phyloP scores from a whole-genome alignment of 768 basidiomycete genomes.

The Auriscalpium orientale region DNA sequence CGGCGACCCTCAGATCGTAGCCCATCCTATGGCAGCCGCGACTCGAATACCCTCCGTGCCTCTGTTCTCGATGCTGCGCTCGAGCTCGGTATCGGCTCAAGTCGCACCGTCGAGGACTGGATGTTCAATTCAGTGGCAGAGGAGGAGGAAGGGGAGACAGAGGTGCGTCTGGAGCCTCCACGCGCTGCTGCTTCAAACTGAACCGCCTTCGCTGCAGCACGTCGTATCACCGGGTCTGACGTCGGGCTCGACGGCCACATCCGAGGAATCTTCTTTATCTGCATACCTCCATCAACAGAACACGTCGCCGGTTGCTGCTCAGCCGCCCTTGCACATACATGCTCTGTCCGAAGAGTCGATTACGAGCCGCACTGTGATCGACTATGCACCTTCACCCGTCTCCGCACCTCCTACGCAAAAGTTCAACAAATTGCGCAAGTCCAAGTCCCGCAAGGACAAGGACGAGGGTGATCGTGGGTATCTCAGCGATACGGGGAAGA shows the following conservation, averaged over 20 bases:
- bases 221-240: conserved; percentile 29
- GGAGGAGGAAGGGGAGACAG: conserved; percentile 47
- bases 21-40: conserved; percentile 23
- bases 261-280: conserved; percentile 34
- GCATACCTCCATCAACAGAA: conserved; percentile 15
- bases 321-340: background rate
- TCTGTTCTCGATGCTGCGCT: conserved; percentile 71
- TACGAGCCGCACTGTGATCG: conserved; percentile 23
- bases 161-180: conserved; percentile 21
- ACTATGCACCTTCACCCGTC: conserved; percentile 14
- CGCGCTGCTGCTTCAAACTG: background rate
- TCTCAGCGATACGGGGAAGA: conserved; percentile 34
- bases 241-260: conserved; percentile 33
- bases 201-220: conserved; percentile 9
- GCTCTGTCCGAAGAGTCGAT: background rate
- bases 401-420: conserved; percentile 10
- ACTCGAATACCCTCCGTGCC: conserved; percentile 56
- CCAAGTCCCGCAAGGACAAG: conserved; percentile 28
- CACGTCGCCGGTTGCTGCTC: conserved; percentile 1
- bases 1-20: background rate
- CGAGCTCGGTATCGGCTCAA: conserved; percentile 55
- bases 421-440: conserved; percentile 34
- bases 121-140: conserved; percentile 58
- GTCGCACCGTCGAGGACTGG: conserved; percentile 57
- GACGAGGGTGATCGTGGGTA: conserved; percentile 50